These are phyloP conservation scores for Cercis canadensis DNA, from an alignment of 306 rosid genomes.

Conservation along the genomic window DNA sequence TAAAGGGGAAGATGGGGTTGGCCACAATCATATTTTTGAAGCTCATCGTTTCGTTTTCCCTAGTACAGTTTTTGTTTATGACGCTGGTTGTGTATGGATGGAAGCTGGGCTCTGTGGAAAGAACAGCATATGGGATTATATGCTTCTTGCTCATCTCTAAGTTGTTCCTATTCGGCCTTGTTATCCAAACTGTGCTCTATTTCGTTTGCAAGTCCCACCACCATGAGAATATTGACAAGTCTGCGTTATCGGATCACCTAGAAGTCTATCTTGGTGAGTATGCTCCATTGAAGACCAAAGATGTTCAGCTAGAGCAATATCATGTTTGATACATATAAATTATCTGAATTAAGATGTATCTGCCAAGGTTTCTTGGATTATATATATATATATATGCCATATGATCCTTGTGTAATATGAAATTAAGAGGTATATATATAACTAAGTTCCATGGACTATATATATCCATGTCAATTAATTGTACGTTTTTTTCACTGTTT, in stretches of 20 bases:
- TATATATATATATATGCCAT: neutral
- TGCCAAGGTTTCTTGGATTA: too few species aligned
- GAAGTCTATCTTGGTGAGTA: constrained; percentile 71
- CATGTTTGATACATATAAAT: constrained; percentile 33
- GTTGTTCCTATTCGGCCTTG: constrained; percentile 56
- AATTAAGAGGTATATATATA: neutral
- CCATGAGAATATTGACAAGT: constrained; percentile 78
- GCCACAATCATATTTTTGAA: constrained; percentile 28
- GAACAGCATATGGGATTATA: constrained; percentile 47
- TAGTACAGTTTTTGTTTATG: constrained; percentile 42
- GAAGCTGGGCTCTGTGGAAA: constrained; percentile 26
- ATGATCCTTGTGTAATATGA: neutral
- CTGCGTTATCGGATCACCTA: constrained; percentile 74
- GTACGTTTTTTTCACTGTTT: too few species aligned
- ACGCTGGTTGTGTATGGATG: constrained; percentile 47
- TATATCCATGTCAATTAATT: too few species aligned
- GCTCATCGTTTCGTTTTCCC: constrained; percentile 1
- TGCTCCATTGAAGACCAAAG: constrained; percentile 65
- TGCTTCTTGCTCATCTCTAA: constrained; percentile 49
- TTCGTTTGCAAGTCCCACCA: constrained; percentile 88
- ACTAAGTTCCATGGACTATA: too few species aligned
- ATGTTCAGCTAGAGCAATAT: constrained; percentile 70
- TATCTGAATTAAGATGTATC: too few species aligned
- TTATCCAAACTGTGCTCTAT: constrained; percentile 70
- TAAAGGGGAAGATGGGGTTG: constrained; percentile 64